These are phyloP conservation scores for Sequoia sempervirens DNA, from an alignment of 75 land plant species.

Conservation along the genomic window DNA sequence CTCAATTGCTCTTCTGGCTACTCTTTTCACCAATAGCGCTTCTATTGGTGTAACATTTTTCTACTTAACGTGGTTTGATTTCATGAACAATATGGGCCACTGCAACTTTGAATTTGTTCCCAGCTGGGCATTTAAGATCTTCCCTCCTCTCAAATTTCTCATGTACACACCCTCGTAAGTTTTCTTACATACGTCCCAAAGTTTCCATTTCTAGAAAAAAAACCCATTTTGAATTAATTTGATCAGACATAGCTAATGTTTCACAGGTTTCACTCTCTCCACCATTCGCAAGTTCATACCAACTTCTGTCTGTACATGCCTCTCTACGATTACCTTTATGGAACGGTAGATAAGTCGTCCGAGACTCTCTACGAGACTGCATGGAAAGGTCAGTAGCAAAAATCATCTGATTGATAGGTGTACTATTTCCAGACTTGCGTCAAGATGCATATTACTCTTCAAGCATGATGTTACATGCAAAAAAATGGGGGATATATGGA, in stretches of 20 bases:
- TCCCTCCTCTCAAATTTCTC: conserved; percentile 84
- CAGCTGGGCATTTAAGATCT: conserved; percentile 45
- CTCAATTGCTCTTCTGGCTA: conserved; percentile 31
- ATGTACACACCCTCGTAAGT: conserved; percentile 91
- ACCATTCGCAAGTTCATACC: conserved; percentile 87
- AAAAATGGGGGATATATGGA: too few species aligned
- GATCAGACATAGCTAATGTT: not conserved
- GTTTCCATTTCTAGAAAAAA: not conserved
- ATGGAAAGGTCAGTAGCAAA: conserved; percentile 15
- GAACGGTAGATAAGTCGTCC: conserved; percentile 53
- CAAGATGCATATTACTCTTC: not conserved
- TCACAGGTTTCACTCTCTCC: conserved; percentile 79
- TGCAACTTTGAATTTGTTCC: conserved; percentile 96
- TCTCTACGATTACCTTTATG: conserved; percentile 72
- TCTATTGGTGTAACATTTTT: conserved; percentile 34
- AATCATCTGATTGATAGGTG: not conserved
- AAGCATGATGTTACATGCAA: too few species aligned
- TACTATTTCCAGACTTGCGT: too few species aligned
- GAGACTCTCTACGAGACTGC: conserved; percentile 50
- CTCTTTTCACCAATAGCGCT: conserved; percentile 26
- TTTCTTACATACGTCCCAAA: not conserved
- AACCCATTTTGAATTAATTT: not conserved
- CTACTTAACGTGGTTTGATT: conserved; percentile 73
- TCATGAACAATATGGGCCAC: conserved; percentile 96
- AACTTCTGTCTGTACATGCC: conserved; percentile 92